Evolutionary conservation across 306 rosid species (phyloP).

Genomic region (Spatholobus suberectus): DNA sequence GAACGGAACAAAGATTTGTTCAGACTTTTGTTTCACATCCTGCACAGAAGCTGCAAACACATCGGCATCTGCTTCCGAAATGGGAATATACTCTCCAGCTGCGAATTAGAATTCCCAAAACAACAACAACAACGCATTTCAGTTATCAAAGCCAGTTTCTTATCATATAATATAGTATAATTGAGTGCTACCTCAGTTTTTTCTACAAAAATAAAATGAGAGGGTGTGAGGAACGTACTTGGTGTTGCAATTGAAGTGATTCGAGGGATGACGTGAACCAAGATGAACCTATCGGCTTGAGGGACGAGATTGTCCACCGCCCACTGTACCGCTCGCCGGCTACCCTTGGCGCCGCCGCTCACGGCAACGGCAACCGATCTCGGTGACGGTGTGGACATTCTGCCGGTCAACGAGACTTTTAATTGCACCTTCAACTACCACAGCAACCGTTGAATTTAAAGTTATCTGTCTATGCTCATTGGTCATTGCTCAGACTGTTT

Average conservation of each 20-base stretch:
- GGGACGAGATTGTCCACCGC: conserved; percentile 74
- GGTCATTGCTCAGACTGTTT: not conserved
- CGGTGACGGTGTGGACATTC: conserved; percentile 43
- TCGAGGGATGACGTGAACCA: conserved; percentile 85
- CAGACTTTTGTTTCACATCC: conserved; percentile 65
- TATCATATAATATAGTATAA: not conserved
- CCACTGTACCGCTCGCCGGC: conserved; percentile 87
- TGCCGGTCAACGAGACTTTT: not conserved
- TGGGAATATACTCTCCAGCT: conserved; percentile 77
- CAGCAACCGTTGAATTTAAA: not conserved
- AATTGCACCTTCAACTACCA: not conserved
- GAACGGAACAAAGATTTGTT: conserved; percentile 68
- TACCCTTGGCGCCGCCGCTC: conserved; percentile 61
- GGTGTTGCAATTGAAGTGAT: conserved; percentile 78
- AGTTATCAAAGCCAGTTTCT: conserved; percentile 23
- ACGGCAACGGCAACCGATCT: conserved; percentile 84
- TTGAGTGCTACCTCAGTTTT: not conserved
- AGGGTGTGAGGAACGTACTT: conserved; percentile 41
- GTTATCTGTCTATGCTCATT: not conserved
- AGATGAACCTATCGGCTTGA: conserved; percentile 73
- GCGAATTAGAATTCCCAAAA: conserved; percentile 35
- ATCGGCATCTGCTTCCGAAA: conserved; percentile 61
- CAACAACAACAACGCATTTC: conserved; percentile 31
- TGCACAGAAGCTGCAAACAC: conserved; percentile 64
- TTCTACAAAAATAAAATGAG: not conserved